phyloP scores from a whole-genome alignment of 2,329 filamentous ascomycete species.

The Chrysoporthe cubensis region DNA sequence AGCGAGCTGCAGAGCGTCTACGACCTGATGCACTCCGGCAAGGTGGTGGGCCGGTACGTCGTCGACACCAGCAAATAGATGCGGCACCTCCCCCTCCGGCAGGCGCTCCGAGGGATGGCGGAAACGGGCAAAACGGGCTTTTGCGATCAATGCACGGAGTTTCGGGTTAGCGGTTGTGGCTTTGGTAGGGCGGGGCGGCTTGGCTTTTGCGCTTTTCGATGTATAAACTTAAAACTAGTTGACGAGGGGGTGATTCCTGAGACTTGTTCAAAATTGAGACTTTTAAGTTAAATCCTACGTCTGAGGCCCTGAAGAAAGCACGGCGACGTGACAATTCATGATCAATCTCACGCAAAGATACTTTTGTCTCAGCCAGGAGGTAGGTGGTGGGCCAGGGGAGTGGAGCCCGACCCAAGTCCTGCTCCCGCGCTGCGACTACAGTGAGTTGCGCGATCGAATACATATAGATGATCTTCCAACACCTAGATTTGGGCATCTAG shows the following conservation, averaged over 20 bases:
- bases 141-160: conserved; percentile 15
- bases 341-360: too few species aligned
- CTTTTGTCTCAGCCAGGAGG: too few species aligned
- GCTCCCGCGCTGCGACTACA: too few species aligned
- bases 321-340: too few species aligned
- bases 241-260: not conserved
- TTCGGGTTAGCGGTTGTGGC: conserved; percentile 8
- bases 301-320: too few species aligned
- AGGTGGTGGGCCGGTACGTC: conserved; percentile 79
- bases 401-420: too few species aligned
- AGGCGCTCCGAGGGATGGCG: not conserved
- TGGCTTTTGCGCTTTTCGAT: not conserved
- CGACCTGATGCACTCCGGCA: conserved; percentile 70
- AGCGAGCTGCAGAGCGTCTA: conserved; percentile 82
- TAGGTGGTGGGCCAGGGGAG: too few species aligned
- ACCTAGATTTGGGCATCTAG: too few species aligned
- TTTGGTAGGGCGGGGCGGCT: not conserved
- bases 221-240: not conserved
- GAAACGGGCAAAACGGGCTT: not conserved
- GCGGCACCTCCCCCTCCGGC: not conserved
- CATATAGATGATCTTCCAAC: too few species aligned
- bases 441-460: too few species aligned
- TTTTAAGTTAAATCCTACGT: too few species aligned
- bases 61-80: conserved; percentile 71
- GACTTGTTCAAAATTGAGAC: too few species aligned